Evolutionary conservation across 148 eudicot genomes (phyloP).

Genomic region (Fagopyrum homotropicum): DNA sequence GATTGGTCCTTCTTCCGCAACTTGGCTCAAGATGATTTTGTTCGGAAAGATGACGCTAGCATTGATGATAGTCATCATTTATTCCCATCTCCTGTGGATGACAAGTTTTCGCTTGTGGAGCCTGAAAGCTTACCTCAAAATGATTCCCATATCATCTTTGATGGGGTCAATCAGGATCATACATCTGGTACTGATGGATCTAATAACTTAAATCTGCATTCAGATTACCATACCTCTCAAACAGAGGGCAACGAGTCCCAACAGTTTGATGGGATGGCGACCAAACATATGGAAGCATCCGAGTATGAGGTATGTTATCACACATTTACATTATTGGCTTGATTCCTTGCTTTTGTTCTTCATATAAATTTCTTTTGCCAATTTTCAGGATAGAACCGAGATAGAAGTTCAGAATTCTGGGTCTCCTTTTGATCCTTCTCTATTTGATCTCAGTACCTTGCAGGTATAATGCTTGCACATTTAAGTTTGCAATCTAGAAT

Average conservation of each 20-base stretch:
- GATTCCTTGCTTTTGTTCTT: neutral
- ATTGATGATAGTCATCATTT: constrained; percentile 37
- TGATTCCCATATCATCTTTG: constrained; percentile 6
- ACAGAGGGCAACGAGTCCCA: neutral
- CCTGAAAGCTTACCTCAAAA: neutral
- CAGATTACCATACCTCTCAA: neutral
- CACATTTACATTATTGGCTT: no score
- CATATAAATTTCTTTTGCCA: neutral
- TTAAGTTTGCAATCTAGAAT: neutral
- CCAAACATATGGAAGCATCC: constrained; percentile 4
- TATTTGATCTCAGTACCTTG: neutral
- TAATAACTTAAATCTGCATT: constrained; percentile 6
- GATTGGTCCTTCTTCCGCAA: constrained; percentile 94
- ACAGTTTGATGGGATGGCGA: neutral
- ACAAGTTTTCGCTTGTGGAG: neutral
- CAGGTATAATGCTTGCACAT: constrained; percentile 3
- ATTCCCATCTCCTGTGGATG: constrained; percentile 27
- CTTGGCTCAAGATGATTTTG: constrained; percentile 72
- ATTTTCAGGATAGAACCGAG: constrained; percentile 3
- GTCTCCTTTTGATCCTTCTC: constrained; percentile 3
- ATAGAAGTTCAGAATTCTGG: neutral
- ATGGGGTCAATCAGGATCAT: constrained; percentile 1
- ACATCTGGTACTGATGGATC: constrained; percentile 9
- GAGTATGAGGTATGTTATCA: constrained; percentile 4
- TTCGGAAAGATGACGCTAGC: constrained; percentile 16